Base-by-base conservation (phyloP, 352 stramenopile genomes). In the Lagenidium giganteum region DNA sequence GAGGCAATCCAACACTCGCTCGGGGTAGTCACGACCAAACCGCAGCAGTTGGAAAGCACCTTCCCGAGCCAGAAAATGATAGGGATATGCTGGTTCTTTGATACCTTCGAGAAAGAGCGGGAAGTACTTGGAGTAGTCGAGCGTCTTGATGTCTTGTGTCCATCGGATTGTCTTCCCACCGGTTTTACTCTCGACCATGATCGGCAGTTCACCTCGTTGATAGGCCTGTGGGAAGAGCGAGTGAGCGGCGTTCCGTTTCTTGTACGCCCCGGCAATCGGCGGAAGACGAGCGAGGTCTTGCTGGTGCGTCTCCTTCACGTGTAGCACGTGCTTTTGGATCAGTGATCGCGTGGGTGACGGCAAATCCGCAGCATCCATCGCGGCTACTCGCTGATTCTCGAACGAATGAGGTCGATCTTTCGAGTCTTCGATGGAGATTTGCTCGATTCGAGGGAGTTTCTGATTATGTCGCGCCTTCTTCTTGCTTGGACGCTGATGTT, bases 41-140 rank as follows among this genome's bases (percentile, higher is more conserved):
- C 70, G 61, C 16, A 94, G 57, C 36, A 97, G 56, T 51, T 96
- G 82, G 36, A 84, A 90, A 28, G 70, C 64, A 7, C 86, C 87
- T 51, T 95, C 79, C 24, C 67, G 57, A 1, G 82, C 76, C 31
- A 96, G 58, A 42, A 95, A 95, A 43, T 54, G 73, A 68, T 83
- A 95, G 25, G 61, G 87, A 36, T 78, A 75, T 23, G 61, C 40
- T 13, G 66, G 65, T 51, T 95, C 88, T 12, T 82, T 75, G 43
- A 97, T 77, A 16, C 90, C 89, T 28, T 97, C 83, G 27, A 97
- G 71, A 54, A 97, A 97, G 14, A 97, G 61, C 23, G 90, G 90
- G 13, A 97, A 74, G 54, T 95, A 87, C 47, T 87, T 87, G 27
- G 59, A 38, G 44, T 90, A 96, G 62, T 96, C 84, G 33, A 96